Base-by-base conservation (phyloP, 129 eudicot species). In the Cynara cardunculus region DNA sequence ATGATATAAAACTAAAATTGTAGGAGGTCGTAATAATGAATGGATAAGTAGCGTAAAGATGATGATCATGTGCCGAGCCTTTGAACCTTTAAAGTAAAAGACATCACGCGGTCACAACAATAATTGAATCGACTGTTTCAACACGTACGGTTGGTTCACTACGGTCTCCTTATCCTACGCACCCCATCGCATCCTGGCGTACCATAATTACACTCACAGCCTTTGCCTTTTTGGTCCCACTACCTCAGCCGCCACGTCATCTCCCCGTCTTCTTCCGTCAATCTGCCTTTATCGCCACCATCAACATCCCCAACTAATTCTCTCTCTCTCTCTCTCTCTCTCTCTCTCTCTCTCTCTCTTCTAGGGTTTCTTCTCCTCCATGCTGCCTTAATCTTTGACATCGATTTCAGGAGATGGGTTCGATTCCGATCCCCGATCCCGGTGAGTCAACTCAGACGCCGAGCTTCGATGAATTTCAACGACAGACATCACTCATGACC, bases 381-480 rank as follows among this genome's bases (percentile, higher is more conserved):
- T 73, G 28, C 26, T 19, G 19, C 24, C 44, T 18, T 34, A 46
- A 25, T 71, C n/a, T 27, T 34, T 80, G 41, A 32, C 18, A 25
- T 32, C 5, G 44, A 61, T 34, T 53, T 24, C 46, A 67, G 39
- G 68, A 49, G 14, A 92, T 89, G 96, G 94, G 90, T 71, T 90
- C 98, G 75, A 82, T 92, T 81, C 87, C 98, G 76, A 82, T 88
- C 76, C 81, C 97, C 90, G 96, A 92, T 85, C 91, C 96, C 78
- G 99, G 94, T 81, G 97, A 88, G 88, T 41, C 85, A 41, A 84
- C 86, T 83, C 90, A 80, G 84, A 75, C 83, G 65, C 81, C 93
- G 80, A 90, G 93, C 73, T 89, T 95, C 84, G 97, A 95, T 66
- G 99, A 95, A n/a, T 95, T 95, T 68, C 97, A 95, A 87, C 84